Conservation (phyloP, 2,329 filamentous ascomycete genomes). For the Sarocladium strictum region DNA sequence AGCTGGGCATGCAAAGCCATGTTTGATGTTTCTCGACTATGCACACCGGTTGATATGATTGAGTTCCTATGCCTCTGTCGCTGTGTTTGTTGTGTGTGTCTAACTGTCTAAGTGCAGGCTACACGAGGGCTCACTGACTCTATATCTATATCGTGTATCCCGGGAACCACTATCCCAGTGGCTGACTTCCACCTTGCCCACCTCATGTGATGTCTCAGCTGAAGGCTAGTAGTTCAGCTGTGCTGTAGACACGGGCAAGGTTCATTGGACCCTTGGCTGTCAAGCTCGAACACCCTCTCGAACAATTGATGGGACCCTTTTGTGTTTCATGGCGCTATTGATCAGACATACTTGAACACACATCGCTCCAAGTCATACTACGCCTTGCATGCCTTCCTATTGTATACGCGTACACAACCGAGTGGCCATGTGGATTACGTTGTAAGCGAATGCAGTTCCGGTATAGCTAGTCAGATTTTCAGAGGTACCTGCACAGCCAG, state of each 20-base stretch:
- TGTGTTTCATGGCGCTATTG: background rate
- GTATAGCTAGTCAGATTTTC: background rate
- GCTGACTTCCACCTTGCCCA: background rate
- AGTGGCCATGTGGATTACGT: background rate
- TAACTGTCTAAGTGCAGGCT: background rate
- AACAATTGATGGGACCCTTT: background rate
- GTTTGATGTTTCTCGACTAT: background rate
- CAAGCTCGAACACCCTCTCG: background rate
- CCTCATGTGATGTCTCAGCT: background rate
- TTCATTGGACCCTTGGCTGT: background rate
- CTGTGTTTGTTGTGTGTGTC: background rate
- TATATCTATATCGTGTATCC: background rate
- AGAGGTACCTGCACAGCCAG: background rate
- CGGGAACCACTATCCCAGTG: background rate
- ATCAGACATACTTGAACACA: background rate
- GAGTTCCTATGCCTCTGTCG: background rate
- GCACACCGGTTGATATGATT: background rate
- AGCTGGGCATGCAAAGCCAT: constrained; percentile 10
- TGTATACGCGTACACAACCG: background rate
- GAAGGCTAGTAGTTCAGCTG: background rate
- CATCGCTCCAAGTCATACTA: background rate
- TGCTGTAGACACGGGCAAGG: too few species aligned
- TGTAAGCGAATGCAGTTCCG: background rate
- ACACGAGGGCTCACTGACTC: background rate
- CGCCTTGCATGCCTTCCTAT: too few species aligned